A percentile compares a stretch with the other conserved stretches of the same genome.
These are phyloP conservation scores for Sclerotinia trifoliorum DNA, from an alignment of 2,329 filamentous ascomycete genomes.

Conservation along the genomic window DNA sequence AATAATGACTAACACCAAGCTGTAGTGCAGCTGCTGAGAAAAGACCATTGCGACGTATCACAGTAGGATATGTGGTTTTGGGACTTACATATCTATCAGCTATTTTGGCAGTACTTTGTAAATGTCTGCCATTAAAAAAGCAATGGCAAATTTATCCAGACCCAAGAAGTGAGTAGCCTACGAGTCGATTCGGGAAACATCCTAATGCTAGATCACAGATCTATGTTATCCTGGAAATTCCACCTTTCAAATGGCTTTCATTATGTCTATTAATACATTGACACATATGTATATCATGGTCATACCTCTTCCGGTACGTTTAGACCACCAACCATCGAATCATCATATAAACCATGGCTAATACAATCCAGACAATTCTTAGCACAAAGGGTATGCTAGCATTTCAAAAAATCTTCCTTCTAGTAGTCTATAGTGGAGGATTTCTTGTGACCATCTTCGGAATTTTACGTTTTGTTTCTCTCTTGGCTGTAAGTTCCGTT, in stretches of 20 bases:
- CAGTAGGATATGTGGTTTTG: conserved; percentile 11
- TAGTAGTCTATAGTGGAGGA: conserved; percentile 13
- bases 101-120: conserved; percentile 12
- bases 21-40: neutral
- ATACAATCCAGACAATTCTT: neutral
- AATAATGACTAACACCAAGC: neutral
- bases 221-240: conserved; percentile 15
- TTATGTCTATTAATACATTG: conserved; percentile 12
- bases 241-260: conserved; percentile 1
- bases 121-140: conserved; percentile 18
- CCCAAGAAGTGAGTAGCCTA: conserved; percentile 12
- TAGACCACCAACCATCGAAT: neutral
- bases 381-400: neutral
- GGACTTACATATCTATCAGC: conserved; percentile 10
- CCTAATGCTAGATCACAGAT: neutral
- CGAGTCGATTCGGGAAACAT: neutral
- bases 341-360: neutral
- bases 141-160: conserved; percentile 22
- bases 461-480: conserved; percentile 2
- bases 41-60: conserved; percentile 9
- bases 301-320: conserved; percentile 15
- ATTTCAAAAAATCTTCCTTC: conserved; percentile 13
- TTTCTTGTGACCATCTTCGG: conserved; percentile 11
- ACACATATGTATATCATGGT: conserved; percentile 13
- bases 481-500: conserved; percentile 4